phyloP scores from a whole-genome alignment of 73 alveolate genomes.

The Paramecium bursaria region DNA sequence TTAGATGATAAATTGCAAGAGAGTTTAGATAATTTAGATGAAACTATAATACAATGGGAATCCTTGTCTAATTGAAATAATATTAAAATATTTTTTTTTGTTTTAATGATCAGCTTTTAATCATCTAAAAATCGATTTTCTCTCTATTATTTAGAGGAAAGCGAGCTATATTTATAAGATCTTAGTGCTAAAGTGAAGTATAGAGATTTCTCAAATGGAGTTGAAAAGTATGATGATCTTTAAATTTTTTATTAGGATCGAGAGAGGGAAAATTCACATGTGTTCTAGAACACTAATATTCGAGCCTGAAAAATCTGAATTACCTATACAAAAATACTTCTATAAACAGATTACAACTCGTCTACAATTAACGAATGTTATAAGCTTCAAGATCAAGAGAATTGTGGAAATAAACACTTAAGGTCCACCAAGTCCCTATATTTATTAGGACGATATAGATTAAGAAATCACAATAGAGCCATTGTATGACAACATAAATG shows the following conservation, averaged over 20 bases:
- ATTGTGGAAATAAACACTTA: conserved; percentile 64
- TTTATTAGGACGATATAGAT: conserved; percentile 56
- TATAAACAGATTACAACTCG: conserved; percentile 66
- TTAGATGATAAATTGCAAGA: conserved; percentile 27
- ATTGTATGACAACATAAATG: conserved; percentile 47
- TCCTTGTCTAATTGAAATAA: conserved; percentile 28
- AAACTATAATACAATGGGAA: conserved; percentile 68
- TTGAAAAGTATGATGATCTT: conserved; percentile 38
- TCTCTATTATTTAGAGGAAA: conserved; percentile 74
- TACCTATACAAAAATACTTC: conserved; percentile 65
- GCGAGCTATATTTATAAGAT: conserved; percentile 71
- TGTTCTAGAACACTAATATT: conserved; percentile 74
- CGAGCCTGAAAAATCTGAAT: conserved; percentile 71
- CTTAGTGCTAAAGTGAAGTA: conserved; percentile 45
- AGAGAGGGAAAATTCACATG: conserved; percentile 74
- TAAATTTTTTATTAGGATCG: conserved; percentile 29
- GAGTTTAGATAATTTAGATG: conserved; percentile 61
- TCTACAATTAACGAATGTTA: conserved; percentile 48
- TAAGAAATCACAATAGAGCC: conserved; percentile 48
- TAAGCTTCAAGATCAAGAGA: conserved; percentile 23
- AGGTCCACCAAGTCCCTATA: conserved; percentile 71
- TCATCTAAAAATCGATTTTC: conserved; percentile 71
- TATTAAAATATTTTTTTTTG: no score
- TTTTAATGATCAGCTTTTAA: conserved; percentile 66
- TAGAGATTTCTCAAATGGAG: conserved; percentile 45